Percentiles rank a stretch among this genome's conserved stretches.
phyloP scores from a whole-genome alignment of 768 basidiomycete species.

The Coprinopsis marcescibilis region DNA sequence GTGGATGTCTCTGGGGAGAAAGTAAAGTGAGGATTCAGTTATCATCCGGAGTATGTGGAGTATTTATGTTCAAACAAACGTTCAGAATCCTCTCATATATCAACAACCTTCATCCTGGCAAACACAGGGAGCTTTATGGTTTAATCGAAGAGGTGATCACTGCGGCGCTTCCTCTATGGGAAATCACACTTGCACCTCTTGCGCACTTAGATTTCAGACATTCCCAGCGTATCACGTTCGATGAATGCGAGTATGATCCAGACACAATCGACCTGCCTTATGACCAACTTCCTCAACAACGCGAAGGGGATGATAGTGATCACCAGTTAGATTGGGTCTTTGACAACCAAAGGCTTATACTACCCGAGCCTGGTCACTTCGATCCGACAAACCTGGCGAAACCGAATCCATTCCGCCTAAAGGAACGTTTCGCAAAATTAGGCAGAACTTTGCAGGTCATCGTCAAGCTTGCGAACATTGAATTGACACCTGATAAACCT shows the following conservation, averaged over 20 bases:
- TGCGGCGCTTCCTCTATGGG: slow-evolving; percentile 25
- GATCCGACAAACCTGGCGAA: no score
- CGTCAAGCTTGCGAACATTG: slow-evolving; percentile 18
- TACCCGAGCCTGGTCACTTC: neutral
- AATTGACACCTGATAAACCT: slow-evolving; percentile 16
- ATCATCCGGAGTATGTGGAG: neutral
- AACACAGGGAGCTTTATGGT: slow-evolving; percentile 18
- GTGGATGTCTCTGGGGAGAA: slow-evolving; percentile 13
- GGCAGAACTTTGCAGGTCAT: slow-evolving; percentile 16
- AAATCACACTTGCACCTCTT: slow-evolving; percentile 19
- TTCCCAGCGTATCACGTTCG: neutral
- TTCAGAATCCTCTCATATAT: slow-evolving; percentile 31
- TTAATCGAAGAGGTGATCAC: slow-evolving; percentile 22
- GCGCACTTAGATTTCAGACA: neutral
- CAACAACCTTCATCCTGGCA: slow-evolving; percentile 33
- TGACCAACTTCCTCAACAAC: neutral
- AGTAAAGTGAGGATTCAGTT: slow-evolving; percentile 11
- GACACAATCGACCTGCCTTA: neutral
- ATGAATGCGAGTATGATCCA: neutral
- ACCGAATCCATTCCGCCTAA: neutral
- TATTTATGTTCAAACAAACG: no score
- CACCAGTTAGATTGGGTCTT: neutral
- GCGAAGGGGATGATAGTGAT: neutral
- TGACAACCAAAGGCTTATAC: neutral
- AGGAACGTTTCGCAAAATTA: neutral